Conservation (phyloP, 2,329 filamentous ascomycete species). For the Aureobasidium sp. region DNA sequence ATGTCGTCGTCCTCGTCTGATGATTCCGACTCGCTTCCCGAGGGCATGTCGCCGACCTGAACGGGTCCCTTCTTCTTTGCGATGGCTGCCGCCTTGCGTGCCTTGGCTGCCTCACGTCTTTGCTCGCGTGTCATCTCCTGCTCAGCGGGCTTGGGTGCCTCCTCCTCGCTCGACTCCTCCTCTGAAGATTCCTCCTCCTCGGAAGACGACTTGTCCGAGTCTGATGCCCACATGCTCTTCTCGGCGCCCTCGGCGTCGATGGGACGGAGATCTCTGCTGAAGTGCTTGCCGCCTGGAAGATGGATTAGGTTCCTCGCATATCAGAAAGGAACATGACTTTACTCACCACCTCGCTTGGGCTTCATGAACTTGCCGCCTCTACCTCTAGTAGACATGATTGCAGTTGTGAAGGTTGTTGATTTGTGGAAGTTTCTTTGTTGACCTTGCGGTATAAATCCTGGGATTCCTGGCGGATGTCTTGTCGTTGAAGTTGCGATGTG, state of each 20-base stretch:
- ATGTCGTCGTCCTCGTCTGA: conserved; percentile 53
- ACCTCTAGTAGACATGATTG: conserved; percentile 53
- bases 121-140: conserved; percentile 69
- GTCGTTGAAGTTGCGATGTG: not conserved
- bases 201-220: conserved; percentile 40
- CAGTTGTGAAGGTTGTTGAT: conserved; percentile 17
- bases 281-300: conserved; percentile 76
- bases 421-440: not conserved
- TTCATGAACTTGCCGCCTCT: conserved; percentile 93
- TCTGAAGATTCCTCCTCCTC: conserved; percentile 31
- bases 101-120: conserved; percentile 78
- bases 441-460: not conserved
- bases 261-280: conserved; percentile 82
- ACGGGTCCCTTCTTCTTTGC: conserved; percentile 61
- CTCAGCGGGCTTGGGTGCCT: conserved; percentile 32
- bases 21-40: conserved; percentile 53
- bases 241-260: conserved; percentile 83
- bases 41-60: conserved; percentile 77
- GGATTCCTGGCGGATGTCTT: not conserved
- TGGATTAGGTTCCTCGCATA: conserved; percentile 17
- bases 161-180: conserved; percentile 33
- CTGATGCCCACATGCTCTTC: conserved; percentile 71
- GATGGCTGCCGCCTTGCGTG: conserved; percentile 82
- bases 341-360: conserved; percentile 77
- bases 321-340: not conserved